Percentiles rank a stretch among this genome's conserved stretches.
Evolutionary conservation across 2,329 filamentous ascomycete species (phyloP).

Genomic region (Cytospora leucostoma): DNA sequence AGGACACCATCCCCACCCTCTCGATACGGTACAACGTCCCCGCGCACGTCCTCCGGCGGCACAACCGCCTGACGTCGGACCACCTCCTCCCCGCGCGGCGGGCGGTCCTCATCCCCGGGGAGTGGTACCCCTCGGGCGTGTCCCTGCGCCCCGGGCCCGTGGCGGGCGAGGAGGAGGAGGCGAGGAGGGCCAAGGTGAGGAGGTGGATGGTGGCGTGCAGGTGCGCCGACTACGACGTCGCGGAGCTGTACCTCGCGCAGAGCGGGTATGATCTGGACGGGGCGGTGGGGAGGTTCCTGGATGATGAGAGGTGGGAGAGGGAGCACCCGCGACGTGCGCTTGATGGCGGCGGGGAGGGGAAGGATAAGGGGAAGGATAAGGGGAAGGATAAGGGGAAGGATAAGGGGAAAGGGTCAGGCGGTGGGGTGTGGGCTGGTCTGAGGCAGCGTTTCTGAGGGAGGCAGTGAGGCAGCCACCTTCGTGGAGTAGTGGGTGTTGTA

Average conservation of each 20-base stretch:
- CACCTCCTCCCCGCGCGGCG: slow-evolving; percentile 69
- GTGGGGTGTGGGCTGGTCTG: slow-evolving; percentile 23
- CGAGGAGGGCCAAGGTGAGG: slow-evolving; percentile 68
- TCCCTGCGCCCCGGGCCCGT: slow-evolving; percentile 66
- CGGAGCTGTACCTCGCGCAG: slow-evolving; percentile 73
- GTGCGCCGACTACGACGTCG: slow-evolving; percentile 74
- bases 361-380: slow-evolving; percentile 32
- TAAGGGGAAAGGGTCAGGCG: slow-evolving; percentile 19
- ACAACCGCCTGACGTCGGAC: slow-evolving; percentile 72
- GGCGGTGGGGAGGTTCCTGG: slow-evolving; percentile 65
- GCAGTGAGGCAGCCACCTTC: not conserved
- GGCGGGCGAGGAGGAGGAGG: slow-evolving; percentile 74
- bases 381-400: slow-evolving; percentile 31
- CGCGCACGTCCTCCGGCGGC: slow-evolving; percentile 58
- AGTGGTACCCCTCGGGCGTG: slow-evolving; percentile 52
- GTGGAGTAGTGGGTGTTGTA: slow-evolving; percentile 6
- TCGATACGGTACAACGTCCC: slow-evolving; percentile 73
- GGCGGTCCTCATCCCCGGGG: slow-evolving; percentile 70
- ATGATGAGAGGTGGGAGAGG: slow-evolving; percentile 76
- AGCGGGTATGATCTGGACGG: slow-evolving; percentile 64
- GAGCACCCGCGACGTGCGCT: slow-evolving; percentile 55
- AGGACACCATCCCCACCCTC: slow-evolving; percentile 68
- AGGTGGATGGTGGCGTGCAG: slow-evolving; percentile 81
- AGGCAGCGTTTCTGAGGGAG: slow-evolving; percentile 26
- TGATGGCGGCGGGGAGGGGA: slow-evolving; percentile 37